Percentiles rank a stretch among this genome's conserved stretches.
These are phyloP conservation scores for Saccharomyces hybrid DNA, from an alignment of 1,139 yeast species.

Conservation along the genomic window DNA sequence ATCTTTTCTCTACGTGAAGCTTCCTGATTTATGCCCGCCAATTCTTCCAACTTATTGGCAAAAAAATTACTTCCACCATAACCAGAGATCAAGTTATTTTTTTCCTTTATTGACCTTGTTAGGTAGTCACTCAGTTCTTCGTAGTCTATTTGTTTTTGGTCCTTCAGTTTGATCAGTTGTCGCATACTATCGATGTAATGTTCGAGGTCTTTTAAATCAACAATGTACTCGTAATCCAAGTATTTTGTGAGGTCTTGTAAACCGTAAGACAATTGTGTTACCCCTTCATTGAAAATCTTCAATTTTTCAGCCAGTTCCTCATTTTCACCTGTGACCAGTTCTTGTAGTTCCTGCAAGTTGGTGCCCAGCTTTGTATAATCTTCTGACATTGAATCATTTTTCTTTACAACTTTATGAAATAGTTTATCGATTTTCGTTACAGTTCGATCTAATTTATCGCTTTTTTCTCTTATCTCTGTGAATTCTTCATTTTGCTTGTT, in stretches of 20 bases:
- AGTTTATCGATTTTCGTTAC: conserved; percentile 70
- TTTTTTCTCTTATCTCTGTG: conserved; percentile 71
- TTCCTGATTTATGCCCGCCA: conserved; percentile 55
- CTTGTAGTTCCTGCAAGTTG: conserved; percentile 62
- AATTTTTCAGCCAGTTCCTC: conserved; percentile 44
- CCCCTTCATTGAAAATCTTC: conserved; percentile 45
- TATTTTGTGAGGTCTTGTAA: conserved; percentile 47
- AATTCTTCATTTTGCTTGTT: conserved; percentile 73
- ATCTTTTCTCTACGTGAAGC: conserved; percentile 46
- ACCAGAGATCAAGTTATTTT: conserved; percentile 53
- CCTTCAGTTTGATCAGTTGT: conserved; percentile 71
- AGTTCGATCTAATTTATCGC: conserved; percentile 79
- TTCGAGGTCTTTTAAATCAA: conserved; percentile 78
- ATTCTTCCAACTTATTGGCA: conserved; percentile 49
- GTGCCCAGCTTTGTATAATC: conserved; percentile 68
- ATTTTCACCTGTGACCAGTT: conserved; percentile 39
- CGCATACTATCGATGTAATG: conserved; percentile 75
- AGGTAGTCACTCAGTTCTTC: conserved; percentile 80
- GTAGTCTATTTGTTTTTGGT: conserved; percentile 82
- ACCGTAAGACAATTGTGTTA: conserved; percentile 42
- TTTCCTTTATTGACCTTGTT: conserved; percentile 60
- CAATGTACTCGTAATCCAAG: conserved; percentile 74
- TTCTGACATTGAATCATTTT: conserved; percentile 61
- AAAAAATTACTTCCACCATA: conserved; percentile 46
- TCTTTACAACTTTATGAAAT: conserved; percentile 62